Conservation (phyloP, 108 stramenopile species). For the Pseudonitzschia delicatissima region DNA sequence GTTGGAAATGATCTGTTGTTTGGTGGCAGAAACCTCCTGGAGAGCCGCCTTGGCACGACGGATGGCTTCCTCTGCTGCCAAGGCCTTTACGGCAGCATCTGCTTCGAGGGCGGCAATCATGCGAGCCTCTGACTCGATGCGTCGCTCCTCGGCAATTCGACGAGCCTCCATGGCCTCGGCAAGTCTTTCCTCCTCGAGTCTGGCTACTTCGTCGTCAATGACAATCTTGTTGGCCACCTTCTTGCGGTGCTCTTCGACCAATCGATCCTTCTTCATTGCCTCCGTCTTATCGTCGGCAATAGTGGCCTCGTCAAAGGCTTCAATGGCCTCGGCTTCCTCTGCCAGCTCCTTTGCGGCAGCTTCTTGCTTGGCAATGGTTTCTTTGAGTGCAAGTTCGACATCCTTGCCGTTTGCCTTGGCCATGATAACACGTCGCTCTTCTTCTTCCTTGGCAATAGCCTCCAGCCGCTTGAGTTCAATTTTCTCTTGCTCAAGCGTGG, state of each 20-base stretch:
- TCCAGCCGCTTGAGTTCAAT: not conserved
- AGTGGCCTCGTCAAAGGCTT: slow-evolving; percentile 15
- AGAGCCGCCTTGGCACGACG: slow-evolving; percentile 31
- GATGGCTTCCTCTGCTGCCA: slow-evolving; percentile 38
- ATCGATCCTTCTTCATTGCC: slow-evolving; percentile 23
- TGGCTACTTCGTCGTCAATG: slow-evolving; percentile 15
- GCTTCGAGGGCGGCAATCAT: slow-evolving; percentile 35
- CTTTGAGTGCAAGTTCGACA: not conserved
- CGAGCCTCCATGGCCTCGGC: slow-evolving; percentile 24
- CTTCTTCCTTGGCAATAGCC: slow-evolving; percentile 18
- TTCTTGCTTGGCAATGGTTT: slow-evolving; percentile 12
- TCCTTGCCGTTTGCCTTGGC: not conserved
- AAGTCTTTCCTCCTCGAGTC: slow-evolving; percentile 24
- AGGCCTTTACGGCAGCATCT: slow-evolving; percentile 34
- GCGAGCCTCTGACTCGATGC: slow-evolving; percentile 19
- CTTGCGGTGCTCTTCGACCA: slow-evolving; percentile 25
- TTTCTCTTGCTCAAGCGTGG: not conserved
- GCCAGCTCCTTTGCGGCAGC: slow-evolving; percentile 10
- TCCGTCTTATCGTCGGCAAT: slow-evolving; percentile 9
- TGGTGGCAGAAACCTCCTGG: slow-evolving; percentile 16
- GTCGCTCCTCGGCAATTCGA: slow-evolving; percentile 22
- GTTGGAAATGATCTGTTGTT: slow-evolving; percentile 26
- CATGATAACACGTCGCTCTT: not conserved
- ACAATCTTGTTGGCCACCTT: slow-evolving; percentile 21
- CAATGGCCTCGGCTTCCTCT: slow-evolving; percentile 23